Evolutionary conservation across 495 filamentous ascomycete genomes (phyloP).

Genomic region (Penicillium arizonense): DNA sequence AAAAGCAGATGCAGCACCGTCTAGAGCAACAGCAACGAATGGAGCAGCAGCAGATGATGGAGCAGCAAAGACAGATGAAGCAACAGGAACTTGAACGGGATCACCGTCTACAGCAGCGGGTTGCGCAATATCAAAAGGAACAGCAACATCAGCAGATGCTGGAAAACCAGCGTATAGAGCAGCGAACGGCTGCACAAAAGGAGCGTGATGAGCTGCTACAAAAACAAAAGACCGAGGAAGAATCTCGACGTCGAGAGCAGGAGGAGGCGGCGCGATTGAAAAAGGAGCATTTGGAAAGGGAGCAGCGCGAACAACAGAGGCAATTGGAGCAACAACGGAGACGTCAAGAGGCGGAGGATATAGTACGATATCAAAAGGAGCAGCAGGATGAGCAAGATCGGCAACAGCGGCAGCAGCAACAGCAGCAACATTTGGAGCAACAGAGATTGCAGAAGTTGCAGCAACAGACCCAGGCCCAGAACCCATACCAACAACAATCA

Average conservation of each 20-base stretch:
- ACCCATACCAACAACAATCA: constrained; percentile 18
- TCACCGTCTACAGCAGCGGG: too few relatives aligned
- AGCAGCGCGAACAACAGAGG: constrained; percentile 21
- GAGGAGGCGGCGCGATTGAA: constrained; percentile 1
- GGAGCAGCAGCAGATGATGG: constrained; percentile 14
- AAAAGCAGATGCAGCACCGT: constrained; percentile 9
- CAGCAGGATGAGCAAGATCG: constrained; percentile 15
- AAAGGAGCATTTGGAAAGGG: constrained; percentile 11
- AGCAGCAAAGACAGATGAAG: constrained; percentile 16
- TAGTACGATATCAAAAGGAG: not conserved
- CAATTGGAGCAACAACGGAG: constrained; percentile 14
- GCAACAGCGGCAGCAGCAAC: constrained; percentile 13
- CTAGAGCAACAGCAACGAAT: constrained; percentile 7
- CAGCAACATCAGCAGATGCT: constrained; percentile 17
- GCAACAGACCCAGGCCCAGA: constrained; percentile 24
- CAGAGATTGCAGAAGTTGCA: constrained; percentile 25
- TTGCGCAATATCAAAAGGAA: too few relatives aligned
- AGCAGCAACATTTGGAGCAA: constrained; percentile 21
- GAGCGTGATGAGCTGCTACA: constrained; percentile 19
- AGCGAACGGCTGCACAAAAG: constrained; percentile 12
- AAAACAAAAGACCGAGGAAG: constrained; percentile 5
- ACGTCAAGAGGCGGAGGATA: not conserved
- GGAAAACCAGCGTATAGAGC: constrained; percentile 19
- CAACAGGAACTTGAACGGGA: constrained; percentile 6
- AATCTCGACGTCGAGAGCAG: not conserved